A percentile compares a stretch with the other conserved stretches of the same genome.
Evolutionary conservation across 345 rosid genomes (phyloP).

Genomic region (Citrus medica): DNA sequence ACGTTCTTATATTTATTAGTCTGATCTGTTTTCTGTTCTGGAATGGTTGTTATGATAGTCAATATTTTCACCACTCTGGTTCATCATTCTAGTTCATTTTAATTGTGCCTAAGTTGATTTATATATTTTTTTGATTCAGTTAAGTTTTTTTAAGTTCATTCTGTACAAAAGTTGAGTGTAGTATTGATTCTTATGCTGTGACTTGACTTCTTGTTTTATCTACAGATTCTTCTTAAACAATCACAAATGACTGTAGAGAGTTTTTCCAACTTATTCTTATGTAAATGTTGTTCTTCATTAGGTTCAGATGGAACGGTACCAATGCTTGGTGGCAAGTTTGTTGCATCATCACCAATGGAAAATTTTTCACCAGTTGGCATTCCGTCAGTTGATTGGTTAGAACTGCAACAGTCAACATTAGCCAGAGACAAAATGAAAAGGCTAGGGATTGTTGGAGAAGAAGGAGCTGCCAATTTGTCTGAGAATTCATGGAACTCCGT

Average conservation of each 20-base stretch:
- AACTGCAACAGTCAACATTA: constrained; percentile 23
- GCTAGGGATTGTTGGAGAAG: constrained; percentile 28
- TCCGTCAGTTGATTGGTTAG: constrained; percentile 19
- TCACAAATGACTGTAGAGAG: not conserved
- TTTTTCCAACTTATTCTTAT: not conserved
- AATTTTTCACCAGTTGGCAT: constrained; percentile 17
- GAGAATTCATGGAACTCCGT: constrained; percentile 40
- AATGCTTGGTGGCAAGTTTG: constrained; percentile 24
- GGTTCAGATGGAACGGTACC: constrained; percentile 25
- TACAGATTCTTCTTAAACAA: not conserved
- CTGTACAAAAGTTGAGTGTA: not conserved
- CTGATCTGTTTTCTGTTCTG: not conserved
- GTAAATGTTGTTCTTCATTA: constrained; percentile 12
- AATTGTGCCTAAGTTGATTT: not conserved
- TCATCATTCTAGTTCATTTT: not conserved
- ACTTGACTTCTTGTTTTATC: not conserved
- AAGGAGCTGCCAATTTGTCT: constrained; percentile 34
- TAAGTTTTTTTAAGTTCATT: not conserved
- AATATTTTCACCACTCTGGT: not conserved
- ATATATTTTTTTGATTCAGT: not conserved
- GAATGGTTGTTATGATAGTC: not conserved
- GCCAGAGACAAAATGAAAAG: constrained; percentile 27
- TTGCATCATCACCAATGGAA: constrained; percentile 36
- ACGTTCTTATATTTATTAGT: not conserved
- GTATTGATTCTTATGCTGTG: not conserved